A percentile compares a stretch with the other conserved stretches of the same genome.
These are phyloP conservation scores for Cornus kousa DNA, from an alignment of 148 eudicot species.

Conservation along the genomic window DNA sequence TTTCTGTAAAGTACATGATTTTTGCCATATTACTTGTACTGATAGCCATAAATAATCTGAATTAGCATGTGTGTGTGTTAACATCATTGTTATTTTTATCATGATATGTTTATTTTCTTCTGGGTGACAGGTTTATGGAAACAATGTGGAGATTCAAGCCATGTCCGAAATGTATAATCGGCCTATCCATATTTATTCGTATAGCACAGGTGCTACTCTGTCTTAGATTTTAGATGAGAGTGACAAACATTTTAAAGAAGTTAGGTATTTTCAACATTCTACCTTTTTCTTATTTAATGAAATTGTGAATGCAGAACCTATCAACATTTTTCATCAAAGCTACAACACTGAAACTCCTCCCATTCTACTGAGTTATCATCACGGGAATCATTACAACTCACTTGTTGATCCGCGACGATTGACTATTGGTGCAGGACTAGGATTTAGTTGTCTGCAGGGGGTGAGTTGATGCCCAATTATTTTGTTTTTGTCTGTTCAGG, in stretches of 20 bases:
- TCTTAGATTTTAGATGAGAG: not conserved
- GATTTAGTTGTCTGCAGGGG: slow-evolving; percentile 86
- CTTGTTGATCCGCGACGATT: slow-evolving; percentile 95
- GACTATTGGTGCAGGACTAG: slow-evolving; percentile 93
- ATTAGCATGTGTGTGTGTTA: not conserved
- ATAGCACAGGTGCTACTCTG: slow-evolving; percentile 66
- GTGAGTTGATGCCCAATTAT: slow-evolving; percentile 39
- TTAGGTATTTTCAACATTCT: slow-evolving; percentile 7
- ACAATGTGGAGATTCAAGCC: slow-evolving; percentile 94
- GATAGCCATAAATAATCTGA: not conserved
- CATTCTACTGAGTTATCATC: slow-evolving; percentile 82
- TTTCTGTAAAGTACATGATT: not conserved
- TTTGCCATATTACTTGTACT: not conserved
- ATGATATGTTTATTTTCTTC: not conserved
- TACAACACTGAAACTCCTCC: slow-evolving; percentile 88
- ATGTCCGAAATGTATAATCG: slow-evolving; percentile 95
- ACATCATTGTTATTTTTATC: not conserved
- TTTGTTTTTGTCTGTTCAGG: not conserved
- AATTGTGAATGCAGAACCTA: slow-evolving; percentile 60
- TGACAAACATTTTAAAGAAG: not conserved
- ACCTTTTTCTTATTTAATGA: not conserved
- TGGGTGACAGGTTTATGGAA: slow-evolving; percentile 82
- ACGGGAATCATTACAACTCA: slow-evolving; percentile 96
- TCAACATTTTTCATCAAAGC: slow-evolving; percentile 90
- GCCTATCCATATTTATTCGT: slow-evolving; percentile 97